phyloP scores from a whole-genome alignment of 2,329 filamentous ascomycete species.

The Pseudovirgaria hyperparasitica region DNA sequence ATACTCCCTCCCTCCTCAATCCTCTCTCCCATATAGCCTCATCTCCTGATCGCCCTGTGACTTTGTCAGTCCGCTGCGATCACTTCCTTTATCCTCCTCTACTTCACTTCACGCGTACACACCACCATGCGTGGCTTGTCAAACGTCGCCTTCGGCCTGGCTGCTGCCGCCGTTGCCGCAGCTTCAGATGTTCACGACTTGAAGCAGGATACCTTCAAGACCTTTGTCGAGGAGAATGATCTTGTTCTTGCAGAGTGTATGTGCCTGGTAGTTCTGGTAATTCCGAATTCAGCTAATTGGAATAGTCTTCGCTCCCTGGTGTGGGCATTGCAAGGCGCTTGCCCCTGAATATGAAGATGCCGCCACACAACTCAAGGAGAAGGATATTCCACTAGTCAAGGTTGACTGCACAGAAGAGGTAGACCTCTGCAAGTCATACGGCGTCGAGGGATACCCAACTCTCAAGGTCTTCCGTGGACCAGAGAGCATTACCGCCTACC shows the following conservation, averaged over 20 bases:
- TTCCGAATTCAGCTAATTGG: constrained; percentile 23
- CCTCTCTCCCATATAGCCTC: too few relatives aligned
- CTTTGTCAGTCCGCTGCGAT: too few relatives aligned
- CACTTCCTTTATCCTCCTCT: neutral
- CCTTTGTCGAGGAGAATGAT: constrained; percentile 74
- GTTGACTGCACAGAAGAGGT: constrained; percentile 91
- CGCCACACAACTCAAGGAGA: constrained; percentile 73
- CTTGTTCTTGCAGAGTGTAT: constrained; percentile 90
- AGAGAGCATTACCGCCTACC: constrained; percentile 72
- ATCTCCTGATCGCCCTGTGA: too few relatives aligned
- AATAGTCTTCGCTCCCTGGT: constrained; percentile 88
- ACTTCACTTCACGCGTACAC: constrained; percentile 1
- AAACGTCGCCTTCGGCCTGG: constrained; percentile 23
- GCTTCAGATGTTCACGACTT: constrained; percentile 74
- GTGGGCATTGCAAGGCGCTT: constrained; percentile 96
- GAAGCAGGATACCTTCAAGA: constrained; percentile 74
- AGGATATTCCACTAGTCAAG: constrained; percentile 75
- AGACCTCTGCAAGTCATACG: constrained; percentile 79
- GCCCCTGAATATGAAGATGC: constrained; percentile 85
- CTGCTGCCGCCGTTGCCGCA: constrained; percentile 47
- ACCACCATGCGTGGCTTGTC: constrained; percentile 5
- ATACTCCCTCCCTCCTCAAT: too few relatives aligned
- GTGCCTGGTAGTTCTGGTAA: constrained; percentile 18
- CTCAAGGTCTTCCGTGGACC: constrained; percentile 95
- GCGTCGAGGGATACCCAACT: constrained; percentile 95